Conservation (phyloP, 1,139 yeast species). For the Lizanozyma gosingica region DNA sequence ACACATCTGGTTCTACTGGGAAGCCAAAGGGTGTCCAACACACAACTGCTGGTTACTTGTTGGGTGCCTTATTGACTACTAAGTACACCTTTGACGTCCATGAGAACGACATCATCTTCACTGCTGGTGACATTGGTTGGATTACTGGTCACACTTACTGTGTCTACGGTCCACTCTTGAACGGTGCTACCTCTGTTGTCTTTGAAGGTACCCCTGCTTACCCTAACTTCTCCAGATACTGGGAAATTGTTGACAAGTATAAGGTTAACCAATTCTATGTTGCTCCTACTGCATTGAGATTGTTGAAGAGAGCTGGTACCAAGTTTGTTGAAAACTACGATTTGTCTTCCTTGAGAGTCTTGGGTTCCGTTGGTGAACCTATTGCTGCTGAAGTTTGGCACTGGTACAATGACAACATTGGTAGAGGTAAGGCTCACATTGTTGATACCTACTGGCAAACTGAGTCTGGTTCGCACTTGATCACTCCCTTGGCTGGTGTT, state of each 20-base stretch:
- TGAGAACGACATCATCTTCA: conserved; percentile 61
- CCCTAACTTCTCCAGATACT: conserved; percentile 70
- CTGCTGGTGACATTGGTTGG: conserved; percentile 90
- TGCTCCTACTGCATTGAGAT: conserved; percentile 83
- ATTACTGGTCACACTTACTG: conserved; percentile 81
- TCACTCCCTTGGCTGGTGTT: conserved; percentile 63
- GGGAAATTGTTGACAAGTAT: conserved; percentile 75
- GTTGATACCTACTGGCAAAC: conserved; percentile 84
- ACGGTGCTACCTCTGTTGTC: conserved; percentile 75
- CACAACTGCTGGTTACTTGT: conserved; percentile 69
- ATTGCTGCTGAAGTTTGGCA: conserved; percentile 92
- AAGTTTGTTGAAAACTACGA: conserved; percentile 55
- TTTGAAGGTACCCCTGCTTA: conserved; percentile 86
- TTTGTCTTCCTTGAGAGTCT: conserved; percentile 56
- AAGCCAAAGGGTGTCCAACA: conserved; percentile 67
- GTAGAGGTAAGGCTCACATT: conserved; percentile 65
- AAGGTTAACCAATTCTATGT: conserved; percentile 79
- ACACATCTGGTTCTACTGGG: conserved; percentile 65
- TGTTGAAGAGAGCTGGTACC: conserved; percentile 77
- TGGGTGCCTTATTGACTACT: conserved; percentile 63
- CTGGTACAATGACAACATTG: conserved; percentile 78
- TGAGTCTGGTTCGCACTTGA: conserved; percentile 68
- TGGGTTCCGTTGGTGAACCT: conserved; percentile 90
- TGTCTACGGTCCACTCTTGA: conserved; percentile 70
- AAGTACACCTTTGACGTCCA: conserved; percentile 73